Evolutionary conservation across 1,284 basidiomycete species (phyloP).

Genomic region (Meira miltonrushii): DNA sequence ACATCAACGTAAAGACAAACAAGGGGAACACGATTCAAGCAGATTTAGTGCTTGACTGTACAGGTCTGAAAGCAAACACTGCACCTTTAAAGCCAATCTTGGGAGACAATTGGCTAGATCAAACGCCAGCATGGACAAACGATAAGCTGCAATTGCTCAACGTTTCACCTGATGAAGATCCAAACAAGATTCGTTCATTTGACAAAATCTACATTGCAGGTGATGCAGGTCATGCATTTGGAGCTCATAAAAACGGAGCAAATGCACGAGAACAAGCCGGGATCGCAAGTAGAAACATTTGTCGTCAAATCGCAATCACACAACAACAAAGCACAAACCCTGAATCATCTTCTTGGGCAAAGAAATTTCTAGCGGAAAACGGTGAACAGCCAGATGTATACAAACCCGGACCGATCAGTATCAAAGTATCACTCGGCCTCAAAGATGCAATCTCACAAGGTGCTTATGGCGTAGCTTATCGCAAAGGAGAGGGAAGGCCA

Average conservation of each 20-base stretch:
- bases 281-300: conserved; percentile 20
- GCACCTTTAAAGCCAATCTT: neutral
- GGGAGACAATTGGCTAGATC: neutral
- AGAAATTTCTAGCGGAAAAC: neutral
- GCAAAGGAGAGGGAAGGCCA: neutral
- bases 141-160: conserved; percentile 16
- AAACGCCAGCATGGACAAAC: conserved; percentile 19
- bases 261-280: conserved; percentile 27
- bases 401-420: neutral
- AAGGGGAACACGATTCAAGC: conserved; percentile 11
- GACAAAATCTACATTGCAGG: conserved; percentile 22
- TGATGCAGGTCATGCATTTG: conserved; percentile 27
- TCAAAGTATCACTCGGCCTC: neutral
- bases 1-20: neutral
- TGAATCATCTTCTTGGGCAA: too few species aligned
- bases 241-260: conserved; percentile 27
- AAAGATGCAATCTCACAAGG: neutral
- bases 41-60: conserved; percentile 24
- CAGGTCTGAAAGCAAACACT: conserved; percentile 24
- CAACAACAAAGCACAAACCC: too few species aligned
- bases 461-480: neutral
- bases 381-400: neutral
- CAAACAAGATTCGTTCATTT: neutral
- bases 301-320: too few species aligned
- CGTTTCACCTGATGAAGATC: neutral